phyloP scores from a whole-genome alignment of 73 alveolate species.

The Symbiodinium pilosum region DNA sequence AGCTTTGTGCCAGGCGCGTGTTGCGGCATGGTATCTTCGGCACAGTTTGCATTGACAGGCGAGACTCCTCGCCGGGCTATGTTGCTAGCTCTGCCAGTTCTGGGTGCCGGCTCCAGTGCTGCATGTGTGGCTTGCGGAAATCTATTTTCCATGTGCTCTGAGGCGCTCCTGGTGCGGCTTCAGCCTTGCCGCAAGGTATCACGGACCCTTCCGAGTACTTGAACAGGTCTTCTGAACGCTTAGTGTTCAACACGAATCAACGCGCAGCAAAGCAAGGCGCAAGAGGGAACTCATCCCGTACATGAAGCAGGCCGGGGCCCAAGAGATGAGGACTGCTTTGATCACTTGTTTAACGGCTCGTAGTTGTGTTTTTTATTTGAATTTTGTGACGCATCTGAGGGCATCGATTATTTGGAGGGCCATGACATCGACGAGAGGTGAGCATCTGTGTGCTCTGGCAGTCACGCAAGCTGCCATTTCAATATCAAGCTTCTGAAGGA shows the following conservation, averaged over 20 bases:
- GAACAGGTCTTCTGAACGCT: slow-evolving; percentile 38
- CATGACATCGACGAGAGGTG: slow-evolving; percentile 72
- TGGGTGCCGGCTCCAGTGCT: neutral
- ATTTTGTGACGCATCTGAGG: neutral
- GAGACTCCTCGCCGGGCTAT: slow-evolving; percentile 8
- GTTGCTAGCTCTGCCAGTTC: neutral
- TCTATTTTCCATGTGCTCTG: neutral
- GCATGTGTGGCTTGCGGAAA: neutral
- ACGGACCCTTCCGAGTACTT: slow-evolving; percentile 70
- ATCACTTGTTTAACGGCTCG: neutral
- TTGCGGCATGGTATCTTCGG: neutral
- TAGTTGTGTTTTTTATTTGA: neutral
- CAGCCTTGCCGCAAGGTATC: slow-evolving; percentile 65
- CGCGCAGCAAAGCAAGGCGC: slow-evolving; percentile 10
- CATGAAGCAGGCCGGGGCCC: slow-evolving; percentile 65
- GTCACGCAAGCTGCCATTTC: neutral
- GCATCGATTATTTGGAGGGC: slow-evolving; percentile 68
- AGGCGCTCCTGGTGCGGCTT: slow-evolving; percentile 75
- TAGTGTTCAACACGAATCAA: neutral
- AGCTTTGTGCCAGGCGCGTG: neutral
- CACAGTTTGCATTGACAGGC: neutral
- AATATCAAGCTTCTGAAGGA: neutral
- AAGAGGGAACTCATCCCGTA: slow-evolving; percentile 75
- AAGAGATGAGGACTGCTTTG: no score
- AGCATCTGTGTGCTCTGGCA: neutral